A percentile compares a stretch with the other conserved stretches of the same genome.
phyloP scores from a whole-genome alignment of 116 monocot species.

The Dioscorea cayenensis region DNA sequence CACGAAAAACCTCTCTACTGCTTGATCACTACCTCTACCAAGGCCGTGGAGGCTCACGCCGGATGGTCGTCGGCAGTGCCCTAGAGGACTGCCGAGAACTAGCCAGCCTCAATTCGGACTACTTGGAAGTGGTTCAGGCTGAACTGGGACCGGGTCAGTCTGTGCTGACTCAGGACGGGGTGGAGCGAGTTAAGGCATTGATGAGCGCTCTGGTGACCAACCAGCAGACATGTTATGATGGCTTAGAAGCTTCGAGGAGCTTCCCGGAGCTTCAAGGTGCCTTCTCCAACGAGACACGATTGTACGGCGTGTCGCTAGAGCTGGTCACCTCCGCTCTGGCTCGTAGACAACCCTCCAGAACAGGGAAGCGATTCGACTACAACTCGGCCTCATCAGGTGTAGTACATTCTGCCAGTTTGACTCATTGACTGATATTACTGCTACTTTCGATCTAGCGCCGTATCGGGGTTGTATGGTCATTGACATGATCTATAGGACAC shows the following conservation, averaged over 20 bases:
- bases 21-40: conserved; percentile 6
- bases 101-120: conserved; percentile 14
- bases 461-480: too few species aligned
- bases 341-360: not conserved
- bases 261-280: conserved; percentile 2
- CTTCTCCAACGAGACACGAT: conserved; percentile 8
- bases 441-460: too few species aligned
- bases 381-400: not conserved
- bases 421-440: too few species aligned
- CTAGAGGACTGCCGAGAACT: conserved; percentile 28
- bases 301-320: conserved; percentile 25
- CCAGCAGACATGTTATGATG: conserved; percentile 40
- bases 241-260: conserved; percentile 1
- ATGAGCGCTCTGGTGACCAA: conserved; percentile 33
- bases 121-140: conserved; percentile 13
- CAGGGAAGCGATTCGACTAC: not conserved
- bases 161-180: not conserved
- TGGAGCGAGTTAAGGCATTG: conserved; percentile 17
- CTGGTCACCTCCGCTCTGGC: conserved; percentile 13
- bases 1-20: conserved; percentile 9
- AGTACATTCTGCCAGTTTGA: too few species aligned
- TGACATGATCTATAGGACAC: too few species aligned
- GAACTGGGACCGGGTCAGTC: conserved; percentile 3
- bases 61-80: not conserved
- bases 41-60: not conserved